Evolutionary conservation across 768 basidiomycete species (phyloP), one percentile per base, ranked within the genome.

Genomic region (Naganishia vishniacii): DNA sequence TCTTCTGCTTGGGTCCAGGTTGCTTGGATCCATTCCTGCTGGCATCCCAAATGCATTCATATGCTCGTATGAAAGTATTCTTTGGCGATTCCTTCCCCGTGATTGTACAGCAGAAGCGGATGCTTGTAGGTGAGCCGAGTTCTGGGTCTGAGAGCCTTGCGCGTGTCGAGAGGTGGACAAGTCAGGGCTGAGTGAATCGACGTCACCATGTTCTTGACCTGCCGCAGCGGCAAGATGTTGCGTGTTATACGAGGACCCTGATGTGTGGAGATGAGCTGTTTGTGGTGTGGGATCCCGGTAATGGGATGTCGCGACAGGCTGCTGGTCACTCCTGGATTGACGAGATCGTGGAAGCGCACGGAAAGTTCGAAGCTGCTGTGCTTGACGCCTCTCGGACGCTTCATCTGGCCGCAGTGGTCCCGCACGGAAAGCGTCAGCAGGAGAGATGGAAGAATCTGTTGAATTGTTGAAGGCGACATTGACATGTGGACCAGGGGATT

Each of bases 11-110:
- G 42, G 6, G 29, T 59, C 34, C 42, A 29, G 59, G 37, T 53
- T 26, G 41, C 41, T 60, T 23, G 53, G 53, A 40, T 56, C 53
- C 53, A 56, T 56, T 9, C 53, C 61, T 20, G 23, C 3, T 13
- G 48, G 48, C 34, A 62, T 62, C 16, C 61, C 61, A 44, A 41
- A 62, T 8, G 61, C 61, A n/a, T 62, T 49, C 48, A 62, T 44
- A 25, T 62, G 61, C 23, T 62, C 61, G 29, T 51, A 62, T 1
- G 61, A 48, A 32, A 62, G 37, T 12, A 62, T 25, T 41, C 48
- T 18, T 41, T 25, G 37, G 16, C 18, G 25, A 20, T 25, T 26
- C 13, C 53, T n/a, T 23, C 37, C 53, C 3, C 34, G n/a, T 23
- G 34, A 20, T 18, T 23, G 12, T 23, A 34, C 34, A 23, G 18